A percentile compares a stretch with the other conserved stretches of the same genome.
These are phyloP conservation scores for Alternaria solani DNA, from an alignment of 2,329 filamentous ascomycete species.

Conservation along the genomic window DNA sequence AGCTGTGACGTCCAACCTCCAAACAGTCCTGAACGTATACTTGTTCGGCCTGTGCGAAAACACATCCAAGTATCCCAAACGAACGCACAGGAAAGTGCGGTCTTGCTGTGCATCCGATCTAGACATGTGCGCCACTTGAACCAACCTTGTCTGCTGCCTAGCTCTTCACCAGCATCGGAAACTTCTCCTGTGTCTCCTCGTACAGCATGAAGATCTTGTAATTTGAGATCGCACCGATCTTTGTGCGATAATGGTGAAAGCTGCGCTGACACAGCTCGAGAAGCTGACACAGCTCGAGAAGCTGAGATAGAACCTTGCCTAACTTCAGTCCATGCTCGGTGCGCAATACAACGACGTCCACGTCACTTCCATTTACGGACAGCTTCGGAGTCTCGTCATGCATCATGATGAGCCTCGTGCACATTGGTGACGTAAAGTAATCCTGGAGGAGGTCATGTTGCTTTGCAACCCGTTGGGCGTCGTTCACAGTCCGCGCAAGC, in stretches of 20 bases:
- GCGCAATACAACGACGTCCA: too few relatives aligned
- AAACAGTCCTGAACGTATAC: background rate
- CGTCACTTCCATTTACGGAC: too few relatives aligned
- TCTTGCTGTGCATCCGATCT: background rate
- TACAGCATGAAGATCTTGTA: background rate
- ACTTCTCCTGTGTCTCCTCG: background rate
- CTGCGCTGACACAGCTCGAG: too few relatives aligned
- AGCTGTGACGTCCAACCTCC: background rate
- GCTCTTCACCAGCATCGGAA: background rate
- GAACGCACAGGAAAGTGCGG: background rate
- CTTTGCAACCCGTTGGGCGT: background rate
- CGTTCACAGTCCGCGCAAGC: background rate
- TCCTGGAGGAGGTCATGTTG: background rate
- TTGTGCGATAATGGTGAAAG: too few relatives aligned
- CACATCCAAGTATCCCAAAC: background rate
- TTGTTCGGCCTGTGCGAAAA: background rate
- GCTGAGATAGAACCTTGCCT: too few relatives aligned
- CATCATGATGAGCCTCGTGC: too few relatives aligned
- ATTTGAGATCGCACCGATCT: too few relatives aligned
- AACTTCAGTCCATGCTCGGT: too few relatives aligned
- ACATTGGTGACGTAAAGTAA: too few relatives aligned
- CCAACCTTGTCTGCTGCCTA: background rate
- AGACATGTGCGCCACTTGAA: background rate
- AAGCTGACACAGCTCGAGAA: too few relatives aligned
- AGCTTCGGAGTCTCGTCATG: too few relatives aligned